These are phyloP conservation scores for Orbilia blumenaviensis DNA, from an alignment of 2,329 filamentous ascomycete genomes.

Conservation along the genomic window DNA sequence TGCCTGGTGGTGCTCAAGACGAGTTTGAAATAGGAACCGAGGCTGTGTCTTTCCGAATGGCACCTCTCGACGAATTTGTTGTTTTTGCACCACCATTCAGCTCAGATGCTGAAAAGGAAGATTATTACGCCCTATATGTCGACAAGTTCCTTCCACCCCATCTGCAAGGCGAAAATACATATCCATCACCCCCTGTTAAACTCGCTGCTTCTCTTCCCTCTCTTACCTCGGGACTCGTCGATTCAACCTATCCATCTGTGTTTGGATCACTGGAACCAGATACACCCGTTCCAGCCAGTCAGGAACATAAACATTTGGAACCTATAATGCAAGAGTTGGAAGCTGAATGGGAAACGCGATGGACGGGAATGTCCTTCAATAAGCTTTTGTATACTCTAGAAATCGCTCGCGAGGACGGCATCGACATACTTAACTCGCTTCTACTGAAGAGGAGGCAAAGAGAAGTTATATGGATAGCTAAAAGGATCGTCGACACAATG, in stretches of 20 bases:
- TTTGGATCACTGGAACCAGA: slow-evolving; percentile 20
- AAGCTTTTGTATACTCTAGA: slow-evolving; percentile 49
- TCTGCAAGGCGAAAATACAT: slow-evolving; percentile 31
- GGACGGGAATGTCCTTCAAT: slow-evolving; percentile 26
- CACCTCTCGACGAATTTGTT: slow-evolving; percentile 34
- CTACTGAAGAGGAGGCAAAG: slow-evolving; percentile 33
- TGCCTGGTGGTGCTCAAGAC: neutral
- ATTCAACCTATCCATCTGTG: slow-evolving; percentile 36
- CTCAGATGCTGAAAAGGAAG: slow-evolving; percentile 33
- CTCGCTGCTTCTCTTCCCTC: neutral
- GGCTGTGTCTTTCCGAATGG: slow-evolving; percentile 21
- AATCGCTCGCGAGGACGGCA: slow-evolving; percentile 49
- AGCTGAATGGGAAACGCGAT: slow-evolving; percentile 38
- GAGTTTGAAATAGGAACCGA: neutral
- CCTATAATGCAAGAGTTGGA: slow-evolving; percentile 31
- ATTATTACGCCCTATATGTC: slow-evolving; percentile 41
- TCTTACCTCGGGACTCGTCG: slow-evolving; percentile 5
- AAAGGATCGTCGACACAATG: slow-evolving; percentile 28
- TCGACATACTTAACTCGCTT: slow-evolving; percentile 39
- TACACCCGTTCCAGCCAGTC: neutral
- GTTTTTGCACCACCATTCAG: slow-evolving; percentile 35
- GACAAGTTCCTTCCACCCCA: slow-evolving; percentile 50
- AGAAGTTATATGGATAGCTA: slow-evolving; percentile 45
- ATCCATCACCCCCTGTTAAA: slow-evolving; percentile 35
- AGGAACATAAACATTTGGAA: neutral